Evolutionary conservation across 345 rosid genomes (phyloP).

Genomic region (Brassica carinata): DNA sequence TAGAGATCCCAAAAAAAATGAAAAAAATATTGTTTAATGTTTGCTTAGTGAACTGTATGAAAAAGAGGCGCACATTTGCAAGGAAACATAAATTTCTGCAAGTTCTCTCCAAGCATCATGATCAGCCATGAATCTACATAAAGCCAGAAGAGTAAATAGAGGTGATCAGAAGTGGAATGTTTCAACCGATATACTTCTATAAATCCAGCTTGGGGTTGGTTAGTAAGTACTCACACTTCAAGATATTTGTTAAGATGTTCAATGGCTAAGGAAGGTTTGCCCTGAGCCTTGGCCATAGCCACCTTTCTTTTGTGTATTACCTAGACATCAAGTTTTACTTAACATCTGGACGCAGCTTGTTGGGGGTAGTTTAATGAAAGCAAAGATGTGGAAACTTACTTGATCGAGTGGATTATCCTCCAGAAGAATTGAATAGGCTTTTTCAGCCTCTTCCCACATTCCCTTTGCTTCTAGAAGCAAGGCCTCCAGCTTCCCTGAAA

Average conservation of each 20-base stretch:
- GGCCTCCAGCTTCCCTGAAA: conserved; percentile 82
- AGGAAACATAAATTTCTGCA: conserved; percentile 83
- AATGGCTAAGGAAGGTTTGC: conserved; percentile 69
- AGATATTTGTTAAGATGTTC: conserved; percentile 92
- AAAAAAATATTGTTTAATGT: background rate
- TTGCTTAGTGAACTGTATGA: background rate
- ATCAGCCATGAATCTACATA: conserved; percentile 94
- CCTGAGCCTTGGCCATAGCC: conserved; percentile 91
- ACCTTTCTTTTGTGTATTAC: conserved; percentile 79
- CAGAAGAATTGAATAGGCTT: conserved; percentile 80
- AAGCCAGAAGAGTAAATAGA: conserved; percentile 6
- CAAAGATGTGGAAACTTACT: conserved; percentile 44
- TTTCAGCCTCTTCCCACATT: conserved; percentile 89
- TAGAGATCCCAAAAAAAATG: background rate
- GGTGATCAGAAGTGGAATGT: conserved; percentile 16
- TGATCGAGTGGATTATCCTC: conserved; percentile 95
- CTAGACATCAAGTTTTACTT: conserved; percentile 42
- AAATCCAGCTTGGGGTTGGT: conserved; percentile 23
- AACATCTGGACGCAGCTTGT: conserved; percentile 7
- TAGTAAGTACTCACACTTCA: conserved; percentile 65
- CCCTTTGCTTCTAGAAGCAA: conserved; percentile 96
- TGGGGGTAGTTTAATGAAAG: conserved; percentile 16
- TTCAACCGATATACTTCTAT: background rate
- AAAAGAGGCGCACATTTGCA: conserved; percentile 74
- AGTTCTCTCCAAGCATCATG: conserved; percentile 99